phyloP scores from a whole-genome alignment of 371 early-diverging fungal species.

The Phascolomyces articulosus region DNA sequence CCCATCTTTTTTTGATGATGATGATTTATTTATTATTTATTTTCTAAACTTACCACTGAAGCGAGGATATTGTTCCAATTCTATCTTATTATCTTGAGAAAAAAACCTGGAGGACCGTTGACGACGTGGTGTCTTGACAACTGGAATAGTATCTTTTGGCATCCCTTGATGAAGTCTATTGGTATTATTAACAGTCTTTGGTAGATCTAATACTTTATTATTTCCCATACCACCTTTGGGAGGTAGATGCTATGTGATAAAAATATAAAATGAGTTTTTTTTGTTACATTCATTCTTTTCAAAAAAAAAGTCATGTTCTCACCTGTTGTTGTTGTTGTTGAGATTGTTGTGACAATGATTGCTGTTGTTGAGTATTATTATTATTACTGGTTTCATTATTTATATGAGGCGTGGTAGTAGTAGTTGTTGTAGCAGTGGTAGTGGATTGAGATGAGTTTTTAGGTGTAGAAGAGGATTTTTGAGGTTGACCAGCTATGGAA shows the following conservation, averaged over 20 bases:
- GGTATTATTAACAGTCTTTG: not conserved
- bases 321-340: slow-evolving; percentile 8
- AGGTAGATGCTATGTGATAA: not conserved
- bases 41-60: slow-evolving; percentile 69
- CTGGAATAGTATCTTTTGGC: slow-evolving; percentile 84
- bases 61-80: slow-evolving; percentile 76
- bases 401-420: not conserved
- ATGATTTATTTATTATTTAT: too few species aligned
- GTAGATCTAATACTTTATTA: slow-evolving; percentile 1
- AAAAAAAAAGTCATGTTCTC: too few species aligned
- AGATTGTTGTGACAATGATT: not conserved
- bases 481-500: not conserved
- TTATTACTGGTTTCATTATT: not conserved
- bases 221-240: not conserved
- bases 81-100: slow-evolving; percentile 64
- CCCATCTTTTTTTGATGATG: too few species aligned
- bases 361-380: not conserved
- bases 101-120: slow-evolving; percentile 88
- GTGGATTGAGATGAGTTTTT: not conserved
- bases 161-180: slow-evolving; percentile 71
- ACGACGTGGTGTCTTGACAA: slow-evolving; percentile 79
- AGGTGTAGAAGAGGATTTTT: not conserved
- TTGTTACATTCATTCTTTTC: too few species aligned
- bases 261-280: not conserved
- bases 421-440: not conserved